Base-by-base conservation (phyloP, 2,329 filamentous ascomycete genomes). In the Endoconidiophora laricicola region DNA sequence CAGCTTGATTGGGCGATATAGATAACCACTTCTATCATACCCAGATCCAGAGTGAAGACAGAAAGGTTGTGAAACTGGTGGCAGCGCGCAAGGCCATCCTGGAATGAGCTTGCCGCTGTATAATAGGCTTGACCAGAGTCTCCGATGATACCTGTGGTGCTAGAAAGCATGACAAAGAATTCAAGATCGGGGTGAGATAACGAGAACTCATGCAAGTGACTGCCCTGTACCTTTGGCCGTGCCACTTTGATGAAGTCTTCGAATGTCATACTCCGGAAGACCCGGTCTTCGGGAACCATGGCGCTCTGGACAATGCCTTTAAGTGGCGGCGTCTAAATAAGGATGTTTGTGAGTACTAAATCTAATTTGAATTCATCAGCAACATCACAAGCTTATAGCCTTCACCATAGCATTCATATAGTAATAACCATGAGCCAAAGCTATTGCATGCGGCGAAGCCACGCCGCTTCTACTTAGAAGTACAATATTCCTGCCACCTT, bases 111-210 rank as follows among this genome's bases (percentile, higher is more conserved):
- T 5, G 58, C 63, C 0, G 62, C 62, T 0, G 63, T 54, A 54
- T 72, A 72, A 54, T 68, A 68, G 38, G 61, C 58, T 46, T 70
- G 67, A 0, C 58, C 59, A 3, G 58, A 52, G 6, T 59, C 58
- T 0, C 65, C 67, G 3, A 63, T 42, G 6, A 66, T 54, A 14
- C 60, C 62, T 0, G 58, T 56, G 20, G 63, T 48, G 1, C 66
- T 69, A 2, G 63, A 65, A 0, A 65, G 53, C 33, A 63, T 54
- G 39, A 64, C 46, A 52, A 66, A 69, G 56, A 71, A 66, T 52
- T 67, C 64, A 0, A 67, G 20, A 33, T 12, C 1, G n/a, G 49
- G 50, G 5, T 45, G 47, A 22, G 24, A 22, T 22, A 23, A 20
- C 18, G 39, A 52, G 26, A 33, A 7, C n/a, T 3, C 36, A 24